phyloP scores from a whole-genome alignment of 495 filamentous ascomycete genomes.

The Pseudevernia furfuracea region DNA sequence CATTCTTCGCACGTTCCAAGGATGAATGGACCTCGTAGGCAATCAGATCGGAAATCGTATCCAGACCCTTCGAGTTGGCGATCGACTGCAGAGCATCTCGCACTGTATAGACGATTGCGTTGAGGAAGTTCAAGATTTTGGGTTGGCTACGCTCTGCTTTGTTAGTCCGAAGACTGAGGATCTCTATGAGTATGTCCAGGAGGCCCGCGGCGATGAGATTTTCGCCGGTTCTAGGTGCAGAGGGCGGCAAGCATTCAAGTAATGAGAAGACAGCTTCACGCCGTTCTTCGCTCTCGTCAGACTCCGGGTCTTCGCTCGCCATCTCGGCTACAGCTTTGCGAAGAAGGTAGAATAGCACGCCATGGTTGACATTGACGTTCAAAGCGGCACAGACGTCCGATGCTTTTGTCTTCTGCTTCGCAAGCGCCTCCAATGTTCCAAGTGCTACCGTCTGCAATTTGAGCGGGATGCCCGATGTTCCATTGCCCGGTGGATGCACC shows the following conservation, averaged over 20 bases:
- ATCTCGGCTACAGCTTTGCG: slow-evolving; percentile 83
- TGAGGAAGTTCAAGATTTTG: slow-evolving; percentile 74
- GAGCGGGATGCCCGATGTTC: slow-evolving; percentile 56
- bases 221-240: slow-evolving; percentile 59
- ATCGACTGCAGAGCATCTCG: slow-evolving; percentile 73
- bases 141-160: slow-evolving; percentile 76
- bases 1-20: slow-evolving; percentile 52
- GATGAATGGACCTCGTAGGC: slow-evolving; percentile 69
- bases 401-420: slow-evolving; percentile 66
- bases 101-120: slow-evolving; percentile 73
- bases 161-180: slow-evolving; percentile 72
- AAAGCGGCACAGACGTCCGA: slow-evolving; percentile 78
- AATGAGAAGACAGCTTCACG: slow-evolving; percentile 79
- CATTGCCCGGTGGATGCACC: slow-evolving; percentile 65
- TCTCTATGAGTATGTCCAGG: slow-evolving; percentile 80
- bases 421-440: slow-evolving; percentile 69
- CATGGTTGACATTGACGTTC: slow-evolving; percentile 90
- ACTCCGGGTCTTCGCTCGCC: slow-evolving; percentile 47
- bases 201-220: slow-evolving; percentile 78
- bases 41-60: slow-evolving; percentile 77
- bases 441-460: slow-evolving; percentile 78
- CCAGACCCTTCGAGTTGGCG: slow-evolving; percentile 71
- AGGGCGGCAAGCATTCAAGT: slow-evolving; percentile 65
- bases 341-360: slow-evolving; percentile 87
- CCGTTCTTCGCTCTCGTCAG: slow-evolving; percentile 69